Evolutionary conservation across 352 stramenopile genomes (phyloP).

Genomic region (Globisporangium nodosum): DNA sequence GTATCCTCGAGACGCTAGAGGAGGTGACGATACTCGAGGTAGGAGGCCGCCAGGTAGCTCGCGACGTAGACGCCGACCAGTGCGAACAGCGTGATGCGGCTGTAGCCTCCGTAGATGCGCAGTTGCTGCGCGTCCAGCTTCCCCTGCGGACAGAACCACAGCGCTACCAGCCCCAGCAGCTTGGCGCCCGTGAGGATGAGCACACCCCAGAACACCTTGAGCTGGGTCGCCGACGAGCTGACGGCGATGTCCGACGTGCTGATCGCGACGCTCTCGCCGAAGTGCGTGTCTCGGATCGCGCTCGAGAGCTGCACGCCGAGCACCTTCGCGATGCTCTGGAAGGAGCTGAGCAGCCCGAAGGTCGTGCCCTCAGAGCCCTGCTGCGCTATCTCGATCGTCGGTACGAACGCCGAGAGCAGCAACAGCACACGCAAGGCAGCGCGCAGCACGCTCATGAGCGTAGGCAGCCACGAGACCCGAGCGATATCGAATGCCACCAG

Average conservation of each 20-base stretch:
- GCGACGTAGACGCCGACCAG: slow-evolving; percentile 11
- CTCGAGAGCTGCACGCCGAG: slow-evolving; percentile 19
- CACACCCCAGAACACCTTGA: slow-evolving; percentile 15
- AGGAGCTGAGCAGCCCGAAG: slow-evolving; percentile 27
- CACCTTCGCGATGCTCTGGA: slow-evolving; percentile 26
- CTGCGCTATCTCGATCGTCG: slow-evolving; percentile 37
- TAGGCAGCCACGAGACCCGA: slow-evolving; percentile 18
- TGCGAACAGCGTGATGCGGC: slow-evolving; percentile 7
- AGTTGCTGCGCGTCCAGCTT: slow-evolving; percentile 44
- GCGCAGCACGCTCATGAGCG: slow-evolving; percentile 10
- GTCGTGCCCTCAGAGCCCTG: slow-evolving; percentile 34
- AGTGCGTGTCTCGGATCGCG: slow-evolving; percentile 1
- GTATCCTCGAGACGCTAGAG: too few species aligned
- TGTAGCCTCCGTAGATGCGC: slow-evolving; percentile 44
- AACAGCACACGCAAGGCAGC: slow-evolving; percentile 21
- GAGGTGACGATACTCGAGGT: too few species aligned
- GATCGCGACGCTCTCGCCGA: slow-evolving; percentile 8
- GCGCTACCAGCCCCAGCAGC: slow-evolving; percentile 16
- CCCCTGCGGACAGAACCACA: slow-evolving; percentile 26
- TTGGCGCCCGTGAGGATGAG: slow-evolving; percentile 11
- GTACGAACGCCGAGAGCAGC: slow-evolving; percentile 29
- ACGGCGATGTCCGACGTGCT: not conserved
- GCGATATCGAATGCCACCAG: slow-evolving; percentile 21
- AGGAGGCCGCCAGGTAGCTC: slow-evolving; percentile 10
- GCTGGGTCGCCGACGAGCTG: not conserved